These are phyloP conservation scores for Vinca major DNA, from an alignment of 305 asterid species.

Conservation along the genomic window DNA sequence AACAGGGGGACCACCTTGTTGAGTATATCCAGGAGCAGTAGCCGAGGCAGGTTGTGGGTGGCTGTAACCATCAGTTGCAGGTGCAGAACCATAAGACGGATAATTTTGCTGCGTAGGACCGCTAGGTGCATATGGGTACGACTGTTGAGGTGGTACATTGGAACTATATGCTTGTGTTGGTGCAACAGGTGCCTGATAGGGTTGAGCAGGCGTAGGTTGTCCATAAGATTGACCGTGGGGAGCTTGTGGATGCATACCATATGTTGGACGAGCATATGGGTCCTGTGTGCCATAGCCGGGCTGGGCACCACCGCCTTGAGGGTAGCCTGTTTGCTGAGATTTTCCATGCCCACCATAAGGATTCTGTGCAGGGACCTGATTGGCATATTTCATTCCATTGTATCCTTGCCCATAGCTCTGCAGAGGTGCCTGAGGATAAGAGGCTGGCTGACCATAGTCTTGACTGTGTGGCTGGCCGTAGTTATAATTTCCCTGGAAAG, in stretches of 20 bases:
- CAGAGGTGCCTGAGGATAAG: slow-evolving; percentile 56
- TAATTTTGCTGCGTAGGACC: slow-evolving; percentile 59
- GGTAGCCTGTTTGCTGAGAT: slow-evolving; percentile 59
- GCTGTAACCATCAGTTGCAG: slow-evolving; percentile 55
- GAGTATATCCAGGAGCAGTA: slow-evolving; percentile 53
- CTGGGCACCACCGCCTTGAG: slow-evolving; percentile 53
- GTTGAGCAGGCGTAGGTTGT: slow-evolving; percentile 68
- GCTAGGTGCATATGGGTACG: slow-evolving; percentile 50
- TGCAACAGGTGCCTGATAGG: slow-evolving; percentile 50
- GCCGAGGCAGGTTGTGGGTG: slow-evolving; percentile 43
- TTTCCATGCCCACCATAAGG: slow-evolving; percentile 52
- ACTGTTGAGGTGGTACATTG: slow-evolving; percentile 54
- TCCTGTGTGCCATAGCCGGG: slow-evolving; percentile 61
- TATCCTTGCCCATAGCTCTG: slow-evolving; percentile 76
- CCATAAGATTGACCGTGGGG: slow-evolving; percentile 63
- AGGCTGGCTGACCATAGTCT: slow-evolving; percentile 52
- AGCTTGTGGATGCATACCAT: slow-evolving; percentile 51
- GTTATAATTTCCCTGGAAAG: slow-evolving; percentile 64
- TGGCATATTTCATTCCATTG: slow-evolving; percentile 56
- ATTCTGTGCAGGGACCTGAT: slow-evolving; percentile 50
- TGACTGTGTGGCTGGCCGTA: slow-evolving; percentile 76
- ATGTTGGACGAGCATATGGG: slow-evolving; percentile 65
- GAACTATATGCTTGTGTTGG: slow-evolving; percentile 57
- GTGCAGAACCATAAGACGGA: slow-evolving; percentile 51
- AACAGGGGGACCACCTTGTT: slow-evolving; percentile 57